phyloP scores from a whole-genome alignment of 768 basidiomycete genomes.

The Panus rudis region DNA sequence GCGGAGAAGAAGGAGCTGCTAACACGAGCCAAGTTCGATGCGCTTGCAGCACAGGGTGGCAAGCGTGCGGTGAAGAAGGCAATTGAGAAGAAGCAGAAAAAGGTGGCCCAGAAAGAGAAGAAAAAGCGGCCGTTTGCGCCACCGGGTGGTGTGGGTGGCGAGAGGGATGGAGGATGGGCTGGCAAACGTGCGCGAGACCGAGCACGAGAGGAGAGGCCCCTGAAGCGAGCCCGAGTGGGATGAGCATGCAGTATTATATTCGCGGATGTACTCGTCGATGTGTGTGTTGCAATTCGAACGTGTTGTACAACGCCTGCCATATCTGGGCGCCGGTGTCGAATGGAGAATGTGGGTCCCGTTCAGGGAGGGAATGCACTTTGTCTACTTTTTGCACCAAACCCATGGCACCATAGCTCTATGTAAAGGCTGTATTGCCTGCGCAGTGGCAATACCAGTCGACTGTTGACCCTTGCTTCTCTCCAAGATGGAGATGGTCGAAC shows the following conservation, averaged over 20 bases:
- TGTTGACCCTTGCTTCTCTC: background rate
- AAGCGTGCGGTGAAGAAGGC: slow-evolving; percentile 78
- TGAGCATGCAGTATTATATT: too few relatives aligned
- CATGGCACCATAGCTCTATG: slow-evolving; percentile 1
- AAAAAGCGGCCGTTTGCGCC: slow-evolving; percentile 63
- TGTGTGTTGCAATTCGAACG: too few relatives aligned
- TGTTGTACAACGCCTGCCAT: too few relatives aligned
- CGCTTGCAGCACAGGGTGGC: slow-evolving; percentile 70
- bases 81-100: slow-evolving; percentile 85
- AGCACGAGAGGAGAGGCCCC: too few relatives aligned
- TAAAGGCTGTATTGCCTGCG: slow-evolving; percentile 6
- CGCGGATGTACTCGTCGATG: too few relatives aligned
- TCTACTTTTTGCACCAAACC: too few relatives aligned
- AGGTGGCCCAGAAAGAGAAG: slow-evolving; percentile 85
- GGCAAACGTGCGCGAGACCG: slow-evolving; percentile 10
- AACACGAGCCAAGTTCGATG: slow-evolving; percentile 70
- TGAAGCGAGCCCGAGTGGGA: too few relatives aligned
- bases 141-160: slow-evolving; percentile 7
- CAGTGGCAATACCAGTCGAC: slow-evolving; percentile 4
- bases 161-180: background rate
- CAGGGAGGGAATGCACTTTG: too few relatives aligned
- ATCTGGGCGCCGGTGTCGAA: too few relatives aligned
- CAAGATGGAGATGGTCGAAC: background rate
- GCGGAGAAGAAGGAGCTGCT: slow-evolving; percentile 75
- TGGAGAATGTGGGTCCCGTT: too few relatives aligned